Base-by-base conservation (phyloP, 345 rosid genomes). In the Populus alba region DNA sequence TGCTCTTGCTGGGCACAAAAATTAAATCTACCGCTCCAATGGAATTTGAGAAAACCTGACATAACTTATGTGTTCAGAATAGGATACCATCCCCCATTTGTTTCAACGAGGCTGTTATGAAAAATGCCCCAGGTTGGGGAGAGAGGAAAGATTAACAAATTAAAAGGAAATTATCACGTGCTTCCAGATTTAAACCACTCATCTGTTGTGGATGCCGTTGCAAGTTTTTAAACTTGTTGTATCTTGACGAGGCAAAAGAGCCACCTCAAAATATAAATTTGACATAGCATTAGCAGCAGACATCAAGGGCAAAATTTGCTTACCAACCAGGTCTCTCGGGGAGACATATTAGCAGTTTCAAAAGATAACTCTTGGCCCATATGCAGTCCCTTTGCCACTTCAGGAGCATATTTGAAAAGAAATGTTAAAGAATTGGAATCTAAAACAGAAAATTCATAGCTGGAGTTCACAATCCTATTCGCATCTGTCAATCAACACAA, bases 371-470 rank as follows among this genome's bases (percentile, higher is more conserved):
- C 89, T 25, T 92, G 71, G 70, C 83, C 83, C 79, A 87, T 72
- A 29, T 85, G 77, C 87, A 96, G 78, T 61, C 80, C 87, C 85
- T 86, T 83, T 27, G 95, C 93, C 74, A 86, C 87, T 79, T 91
- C 92, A 23, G 98, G 97, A 37, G 89, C 88, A 77, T 87, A 72
- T 79, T 94, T 90, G 70, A 91, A 94, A 72, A 96, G 75, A 88
- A 94, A 94, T 82, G 73, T 75, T 69, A 94, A 82, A 23, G 95
- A 84, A 72, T 94, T 96, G 84, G 99, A 89, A 87, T 96, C 99
- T 81, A 89, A 87, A 25, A 94, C 88, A 8, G 92, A 83, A 78
- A 96, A 81, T 81, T 90, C 97, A 33, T 91, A 94, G 80, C 87
- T 91, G 77, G 95, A 89, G 76, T 87, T 86, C 61, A 84, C 78